phyloP scores from a whole-genome alignment of 768 basidiomycete genomes.

The Leucocoprinus leucothites region DNA sequence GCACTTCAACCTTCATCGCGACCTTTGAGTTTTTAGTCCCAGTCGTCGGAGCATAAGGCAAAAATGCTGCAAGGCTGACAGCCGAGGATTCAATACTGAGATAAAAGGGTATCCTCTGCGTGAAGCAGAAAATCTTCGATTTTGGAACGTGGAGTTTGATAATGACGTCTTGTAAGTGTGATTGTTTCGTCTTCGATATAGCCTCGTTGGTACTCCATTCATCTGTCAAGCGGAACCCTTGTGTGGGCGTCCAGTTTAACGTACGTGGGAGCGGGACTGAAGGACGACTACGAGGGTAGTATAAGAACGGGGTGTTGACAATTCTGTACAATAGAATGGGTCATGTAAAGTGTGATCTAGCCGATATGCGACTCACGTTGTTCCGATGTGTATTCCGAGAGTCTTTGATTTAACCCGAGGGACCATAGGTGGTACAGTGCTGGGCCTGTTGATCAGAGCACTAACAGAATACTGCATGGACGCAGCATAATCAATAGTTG shows the following conservation, averaged over 20 bases:
- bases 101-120: conserved; percentile 65
- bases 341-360: conserved; percentile 4
- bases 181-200: conserved; percentile 34
- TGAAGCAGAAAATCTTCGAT: conserved; percentile 55
- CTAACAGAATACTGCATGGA: conserved; percentile 51
- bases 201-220: conserved; percentile 53
- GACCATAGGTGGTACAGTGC: conserved; percentile 30
- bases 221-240: conserved; percentile 39
- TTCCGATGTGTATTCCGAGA: conserved; percentile 49
- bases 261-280: conserved; percentile 40
- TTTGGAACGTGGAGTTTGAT: conserved; percentile 51
- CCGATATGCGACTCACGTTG: conserved; percentile 38
- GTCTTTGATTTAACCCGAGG: conserved; percentile 50
- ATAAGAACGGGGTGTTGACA: conserved; percentile 59
- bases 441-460: conserved; percentile 48
- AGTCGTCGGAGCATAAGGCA: conserved; percentile 53
- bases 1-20: conserved; percentile 53
- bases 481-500: neutral
- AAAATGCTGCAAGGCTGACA: conserved; percentile 54
- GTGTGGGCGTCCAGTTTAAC: conserved; percentile 13
- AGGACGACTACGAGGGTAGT: conserved; percentile 65
- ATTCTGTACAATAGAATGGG: conserved; percentile 29
- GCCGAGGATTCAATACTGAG: conserved; percentile 55
- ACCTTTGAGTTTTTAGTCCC: conserved; percentile 27
- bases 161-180: conserved; percentile 36